Evolutionary conservation across 2,329 filamentous ascomycete species (phyloP).

Genomic region (Thielaviopsis ethacetica): DNA sequence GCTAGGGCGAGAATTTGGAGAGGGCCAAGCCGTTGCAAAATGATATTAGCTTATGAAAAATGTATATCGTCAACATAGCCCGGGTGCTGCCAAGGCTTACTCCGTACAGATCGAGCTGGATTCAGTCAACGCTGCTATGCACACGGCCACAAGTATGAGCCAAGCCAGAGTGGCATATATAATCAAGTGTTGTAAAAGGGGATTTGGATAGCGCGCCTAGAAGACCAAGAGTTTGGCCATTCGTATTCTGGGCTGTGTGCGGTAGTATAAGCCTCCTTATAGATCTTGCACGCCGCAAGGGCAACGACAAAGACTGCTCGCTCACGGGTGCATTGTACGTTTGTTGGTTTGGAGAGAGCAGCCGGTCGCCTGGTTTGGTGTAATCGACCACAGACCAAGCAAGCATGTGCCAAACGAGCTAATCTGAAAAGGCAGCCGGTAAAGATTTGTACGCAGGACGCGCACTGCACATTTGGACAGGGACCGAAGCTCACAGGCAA

Average conservation of each 20-base stretch:
- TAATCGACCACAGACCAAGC: background rate
- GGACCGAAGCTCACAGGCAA: background rate
- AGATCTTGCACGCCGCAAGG: too few species aligned
- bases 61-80: too few species aligned
- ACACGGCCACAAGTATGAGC: too few species aligned
- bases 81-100: background rate
- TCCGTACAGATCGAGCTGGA: background rate
- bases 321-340: background rate
- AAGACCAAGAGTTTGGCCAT: too few species aligned
- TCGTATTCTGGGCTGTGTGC: too few species aligned
- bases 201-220: too few species aligned
- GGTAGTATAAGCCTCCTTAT: too few species aligned
- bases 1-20: background rate
- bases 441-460: background rate
- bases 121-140: background rate
- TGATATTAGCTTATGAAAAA: background rate
- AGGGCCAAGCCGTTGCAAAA: background rate
- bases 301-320: too few species aligned
- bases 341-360: background rate
- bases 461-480: background rate
- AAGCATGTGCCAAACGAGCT: background rate
- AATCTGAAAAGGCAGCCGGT: background rate
- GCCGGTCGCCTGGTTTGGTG: background rate
- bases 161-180: too few species aligned
- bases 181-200: too few species aligned